Evolutionary conservation across 805 yeast genomes (phyloP).

Genomic region (Pichia scutulata): DNA sequence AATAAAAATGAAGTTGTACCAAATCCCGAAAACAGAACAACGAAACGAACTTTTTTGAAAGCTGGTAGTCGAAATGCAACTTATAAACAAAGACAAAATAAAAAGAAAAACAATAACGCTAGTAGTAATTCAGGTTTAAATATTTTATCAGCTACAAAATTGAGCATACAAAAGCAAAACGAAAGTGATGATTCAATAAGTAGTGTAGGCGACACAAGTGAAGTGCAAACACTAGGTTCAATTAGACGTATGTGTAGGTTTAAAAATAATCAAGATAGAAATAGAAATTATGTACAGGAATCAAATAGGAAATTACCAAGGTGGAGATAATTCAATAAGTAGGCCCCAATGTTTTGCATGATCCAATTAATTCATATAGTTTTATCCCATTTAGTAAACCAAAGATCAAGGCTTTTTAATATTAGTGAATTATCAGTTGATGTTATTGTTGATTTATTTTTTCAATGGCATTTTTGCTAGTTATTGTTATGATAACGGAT

Average conservation of each 20-base stretch:
- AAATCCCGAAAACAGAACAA: background rate
- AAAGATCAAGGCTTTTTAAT: too few species aligned
- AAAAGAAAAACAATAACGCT: background rate
- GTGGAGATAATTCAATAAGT: background rate
- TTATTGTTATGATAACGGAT: too few species aligned
- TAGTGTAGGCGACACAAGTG: slow-evolving; percentile 8
- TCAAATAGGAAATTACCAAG: too few species aligned
- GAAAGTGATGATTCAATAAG: slow-evolving; percentile 2
- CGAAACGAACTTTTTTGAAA: slow-evolving; percentile 1
- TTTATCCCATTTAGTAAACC: too few species aligned
- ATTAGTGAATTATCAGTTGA: too few species aligned
- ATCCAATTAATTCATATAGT: too few species aligned
- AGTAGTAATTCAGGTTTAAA: background rate
- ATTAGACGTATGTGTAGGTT: background rate
- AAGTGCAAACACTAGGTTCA: slow-evolving; percentile 3
- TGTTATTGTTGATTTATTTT: too few species aligned
- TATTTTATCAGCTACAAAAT: slow-evolving; percentile 8
- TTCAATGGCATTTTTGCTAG: too few species aligned
- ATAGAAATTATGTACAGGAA: background rate
- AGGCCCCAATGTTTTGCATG: too few species aligned
- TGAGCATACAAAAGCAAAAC: background rate
- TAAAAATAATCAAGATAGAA: background rate
- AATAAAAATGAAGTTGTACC: background rate
- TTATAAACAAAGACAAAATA: background rate
- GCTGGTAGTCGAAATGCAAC: slow-evolving; percentile 2